These are phyloP conservation scores for Wakefieldia striispora DNA, from an alignment of 768 basidiomycete species.

Conservation along the genomic window DNA sequence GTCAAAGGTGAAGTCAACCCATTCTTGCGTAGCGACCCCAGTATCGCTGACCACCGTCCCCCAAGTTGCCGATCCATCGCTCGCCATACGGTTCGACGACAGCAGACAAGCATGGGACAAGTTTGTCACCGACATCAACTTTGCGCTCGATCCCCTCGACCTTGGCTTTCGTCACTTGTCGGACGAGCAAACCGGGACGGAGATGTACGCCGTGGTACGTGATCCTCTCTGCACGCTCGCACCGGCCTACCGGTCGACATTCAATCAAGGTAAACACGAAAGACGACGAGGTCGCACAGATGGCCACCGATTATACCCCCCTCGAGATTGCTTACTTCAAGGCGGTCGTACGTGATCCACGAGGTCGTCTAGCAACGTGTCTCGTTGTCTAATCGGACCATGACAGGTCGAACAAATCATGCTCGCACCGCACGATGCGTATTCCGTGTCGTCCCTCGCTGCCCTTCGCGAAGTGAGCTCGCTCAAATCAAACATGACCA, in stretches of 20 bases:
- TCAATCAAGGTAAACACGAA: conserved; percentile 68
- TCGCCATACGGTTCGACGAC: conserved; percentile 44
- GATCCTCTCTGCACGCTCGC: background rate
- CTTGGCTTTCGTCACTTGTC: conserved; percentile 64
- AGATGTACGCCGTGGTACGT: conserved; percentile 69
- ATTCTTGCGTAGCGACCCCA: no score
- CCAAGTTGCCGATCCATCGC: conserved; percentile 51
- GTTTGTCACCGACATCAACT: conserved; percentile 61
- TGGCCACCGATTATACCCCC: conserved; percentile 80
- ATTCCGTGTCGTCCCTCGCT: conserved; percentile 72
- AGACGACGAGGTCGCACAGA: conserved; percentile 77
- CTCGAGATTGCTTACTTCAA: conserved; percentile 84
- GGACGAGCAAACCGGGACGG: conserved; percentile 63
- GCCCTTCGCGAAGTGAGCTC: conserved; percentile 68
- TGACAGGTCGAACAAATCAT: conserved; percentile 83
- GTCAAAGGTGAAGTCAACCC: conserved; percentile 53
- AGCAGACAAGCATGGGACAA: conserved; percentile 52
- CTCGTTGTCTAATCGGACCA: background rate
- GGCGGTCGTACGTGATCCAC: conserved; percentile 55
- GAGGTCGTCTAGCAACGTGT: no score
- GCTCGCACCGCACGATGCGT: conserved; percentile 71
- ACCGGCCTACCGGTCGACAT: background rate
- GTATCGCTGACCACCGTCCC: conserved; percentile 1
- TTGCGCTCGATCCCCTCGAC: conserved; percentile 62
- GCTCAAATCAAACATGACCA: conserved; percentile 64